phyloP scores from a whole-genome alignment of 1,284 basidiomycete genomes.

The Pseudozyma tsukubaensis region DNA sequence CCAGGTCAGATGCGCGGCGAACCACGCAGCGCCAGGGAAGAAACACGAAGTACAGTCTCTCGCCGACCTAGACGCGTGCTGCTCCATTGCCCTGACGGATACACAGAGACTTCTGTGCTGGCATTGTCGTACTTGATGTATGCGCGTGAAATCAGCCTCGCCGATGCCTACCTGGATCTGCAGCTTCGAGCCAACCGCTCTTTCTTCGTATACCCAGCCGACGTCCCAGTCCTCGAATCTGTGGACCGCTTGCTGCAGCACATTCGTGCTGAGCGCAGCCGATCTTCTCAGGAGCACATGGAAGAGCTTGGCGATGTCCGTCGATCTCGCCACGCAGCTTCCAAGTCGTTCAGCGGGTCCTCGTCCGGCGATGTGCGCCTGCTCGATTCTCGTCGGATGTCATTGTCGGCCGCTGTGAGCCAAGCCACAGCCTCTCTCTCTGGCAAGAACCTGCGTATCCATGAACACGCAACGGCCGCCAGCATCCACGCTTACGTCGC shows the following conservation, averaged over 20 bases:
- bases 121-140: conserved; percentile 91
- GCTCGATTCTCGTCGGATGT: conserved; percentile 21
- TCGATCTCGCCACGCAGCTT: conserved; percentile 17
- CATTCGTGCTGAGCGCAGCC: conserved; percentile 15
- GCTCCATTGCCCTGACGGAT: conserved; percentile 68
- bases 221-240: conserved; percentile 80
- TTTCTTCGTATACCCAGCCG: conserved; percentile 93
- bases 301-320: conserved; percentile 11
- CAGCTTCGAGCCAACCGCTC: conserved; percentile 75
- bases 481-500: background rate
- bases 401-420: conserved; percentile 14
- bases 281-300: conserved; percentile 10
- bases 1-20: conserved; percentile 22
- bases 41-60: background rate
- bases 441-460: conserved; percentile 1
- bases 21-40: conserved; percentile 9
- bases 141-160: conserved; percentile 76
- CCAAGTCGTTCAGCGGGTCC: conserved; percentile 34
- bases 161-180: conserved; percentile 84
- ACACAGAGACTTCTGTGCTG: conserved; percentile 88
- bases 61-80: conserved; percentile 50
- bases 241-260: conserved; percentile 75
- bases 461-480: background rate
- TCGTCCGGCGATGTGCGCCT: conserved; percentile 8
- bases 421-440: background rate